Conservation (phyloP, 108 stramenopile species). For the Schizochytrium sp. region DNA sequence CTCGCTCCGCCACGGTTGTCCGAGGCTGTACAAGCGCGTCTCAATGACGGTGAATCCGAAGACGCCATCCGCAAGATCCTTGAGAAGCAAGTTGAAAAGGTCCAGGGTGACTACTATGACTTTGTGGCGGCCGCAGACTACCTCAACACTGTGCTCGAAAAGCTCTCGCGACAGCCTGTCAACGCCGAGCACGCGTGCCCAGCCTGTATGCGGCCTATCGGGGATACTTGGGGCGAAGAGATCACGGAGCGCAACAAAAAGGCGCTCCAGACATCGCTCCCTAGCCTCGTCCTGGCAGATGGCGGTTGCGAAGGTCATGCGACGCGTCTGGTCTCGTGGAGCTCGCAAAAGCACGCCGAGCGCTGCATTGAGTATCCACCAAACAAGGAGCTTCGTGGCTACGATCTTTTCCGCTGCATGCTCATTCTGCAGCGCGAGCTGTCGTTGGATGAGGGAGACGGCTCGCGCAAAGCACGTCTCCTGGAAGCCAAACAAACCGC, state of each 20-base stretch:
- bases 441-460: background rate
- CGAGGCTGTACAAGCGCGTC: background rate
- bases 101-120: background rate
- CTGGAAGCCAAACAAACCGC: background rate
- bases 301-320: background rate
- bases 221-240: background rate
- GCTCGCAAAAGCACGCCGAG: background rate
- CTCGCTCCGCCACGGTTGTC: background rate
- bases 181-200: background rate
- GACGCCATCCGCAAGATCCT: background rate
- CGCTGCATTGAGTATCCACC: background rate
- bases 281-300: background rate
- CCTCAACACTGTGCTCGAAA: background rate
- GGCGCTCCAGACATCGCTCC: background rate
- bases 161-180: background rate
- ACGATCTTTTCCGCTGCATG: background rate
- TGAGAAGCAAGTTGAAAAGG: background rate
- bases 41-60: background rate
- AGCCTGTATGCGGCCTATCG: background rate
- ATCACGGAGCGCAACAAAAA: background rate
- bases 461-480: background rate
- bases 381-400: background rate
- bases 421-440: background rate
- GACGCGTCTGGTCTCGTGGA: background rate
- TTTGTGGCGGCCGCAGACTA: background rate